Evolutionary conservation across 2,329 filamentous ascomycete species (phyloP).

Genomic region (Aspergillus sergii): DNA sequence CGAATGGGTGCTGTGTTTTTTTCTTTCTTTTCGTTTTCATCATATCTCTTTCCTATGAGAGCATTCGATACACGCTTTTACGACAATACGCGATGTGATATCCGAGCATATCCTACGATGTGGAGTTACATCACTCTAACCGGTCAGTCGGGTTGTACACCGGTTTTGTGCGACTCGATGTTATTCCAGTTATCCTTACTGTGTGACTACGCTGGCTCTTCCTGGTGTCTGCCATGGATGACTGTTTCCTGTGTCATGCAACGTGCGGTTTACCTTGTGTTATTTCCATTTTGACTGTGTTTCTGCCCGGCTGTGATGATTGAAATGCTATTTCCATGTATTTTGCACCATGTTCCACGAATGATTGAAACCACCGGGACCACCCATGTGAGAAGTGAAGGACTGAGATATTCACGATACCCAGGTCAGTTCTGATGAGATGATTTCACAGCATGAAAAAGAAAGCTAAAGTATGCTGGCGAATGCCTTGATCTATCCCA

Average conservation of each 20-base stretch:
- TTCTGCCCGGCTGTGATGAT: background rate
- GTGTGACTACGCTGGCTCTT: background rate
- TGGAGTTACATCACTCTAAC: conserved; percentile 11
- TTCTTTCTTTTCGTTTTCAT: background rate
- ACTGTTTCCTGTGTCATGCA: background rate
- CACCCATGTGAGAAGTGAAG: background rate
- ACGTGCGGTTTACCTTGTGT: background rate
- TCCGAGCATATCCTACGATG: conserved; percentile 9
- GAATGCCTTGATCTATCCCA: conserved; percentile 11
- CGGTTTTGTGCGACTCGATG: conserved; percentile 11
- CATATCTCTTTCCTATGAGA: background rate
- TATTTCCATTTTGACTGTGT: background rate
- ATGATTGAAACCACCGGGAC: background rate
- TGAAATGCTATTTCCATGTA: background rate
- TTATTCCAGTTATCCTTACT: background rate
- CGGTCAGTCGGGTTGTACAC: conserved; percentile 8
- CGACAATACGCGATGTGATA: background rate
- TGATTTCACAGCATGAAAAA: conserved; percentile 5
- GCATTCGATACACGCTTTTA: conserved; percentile 3
- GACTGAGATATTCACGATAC: conserved; percentile 3
- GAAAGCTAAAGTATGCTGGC: background rate
- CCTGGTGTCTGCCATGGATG: background rate
- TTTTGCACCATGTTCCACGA: background rate
- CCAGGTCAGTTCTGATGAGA: background rate
- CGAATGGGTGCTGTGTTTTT: background rate